A percentile compares a stretch with the other conserved stretches of the same genome.
phyloP scores from a whole-genome alignment of 2,329 filamentous ascomycete species.

The Botrytis porri region DNA sequence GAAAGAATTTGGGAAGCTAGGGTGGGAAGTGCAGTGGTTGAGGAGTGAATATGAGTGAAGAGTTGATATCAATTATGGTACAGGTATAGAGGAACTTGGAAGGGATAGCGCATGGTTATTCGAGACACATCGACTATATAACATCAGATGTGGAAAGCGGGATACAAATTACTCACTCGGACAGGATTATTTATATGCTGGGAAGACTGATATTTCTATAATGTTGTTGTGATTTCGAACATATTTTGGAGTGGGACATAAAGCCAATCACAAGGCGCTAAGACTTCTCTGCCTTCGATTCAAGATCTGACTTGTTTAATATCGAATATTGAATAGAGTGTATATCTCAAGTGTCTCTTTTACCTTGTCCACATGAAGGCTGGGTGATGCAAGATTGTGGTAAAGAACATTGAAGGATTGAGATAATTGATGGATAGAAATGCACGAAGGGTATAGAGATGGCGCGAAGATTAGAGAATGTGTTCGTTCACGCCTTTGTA shows the following conservation, averaged over 20 bases:
- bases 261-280: too few relatives aligned
- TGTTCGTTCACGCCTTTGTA: not conserved
- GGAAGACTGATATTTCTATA: too few relatives aligned
- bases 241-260: too few relatives aligned
- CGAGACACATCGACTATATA: not conserved
- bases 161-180: too few relatives aligned
- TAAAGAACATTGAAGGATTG: not conserved
- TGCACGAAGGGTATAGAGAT: not conserved
- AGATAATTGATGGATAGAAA: not conserved
- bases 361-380: not conserved
- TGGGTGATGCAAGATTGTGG: not conserved
- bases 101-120: not conserved
- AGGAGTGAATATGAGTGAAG: not conserved
- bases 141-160: too few relatives aligned
- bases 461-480: not conserved
- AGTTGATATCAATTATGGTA: not conserved
- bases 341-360: too few relatives aligned
- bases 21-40: not conserved
- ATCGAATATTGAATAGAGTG: too few relatives aligned
- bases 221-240: too few relatives aligned
- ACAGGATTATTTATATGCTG: too few relatives aligned
- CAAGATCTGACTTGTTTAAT: too few relatives aligned
- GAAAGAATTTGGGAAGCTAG: too few relatives aligned
- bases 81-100: not conserved
- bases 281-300: too few relatives aligned